Base-by-base conservation (phyloP, 495 filamentous ascomycete species). In the Glutinoglossum americanum region DNA sequence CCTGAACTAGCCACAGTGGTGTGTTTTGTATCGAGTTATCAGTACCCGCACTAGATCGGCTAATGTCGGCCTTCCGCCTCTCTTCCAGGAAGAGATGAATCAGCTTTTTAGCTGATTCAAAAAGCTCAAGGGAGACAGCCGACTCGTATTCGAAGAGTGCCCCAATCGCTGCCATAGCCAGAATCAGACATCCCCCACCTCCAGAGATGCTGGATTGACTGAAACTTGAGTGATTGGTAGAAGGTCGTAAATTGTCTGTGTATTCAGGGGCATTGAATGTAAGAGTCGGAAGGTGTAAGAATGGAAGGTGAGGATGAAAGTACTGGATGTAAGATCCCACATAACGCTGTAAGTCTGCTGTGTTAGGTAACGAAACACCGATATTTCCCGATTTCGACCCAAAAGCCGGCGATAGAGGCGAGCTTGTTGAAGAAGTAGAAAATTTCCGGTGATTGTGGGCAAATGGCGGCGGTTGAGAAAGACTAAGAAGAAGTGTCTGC, bases 1-100 rank as follows among this genome's bases (percentile, higher is more conserved):
- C 89, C 65, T 98, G 92, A n/a, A 98, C 87, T 28, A 98, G 76
- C 92, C 92, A 96, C 54, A 96, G 74, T 1, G 92, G 92, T 13
- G 88, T 95, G 39, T 80, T 79, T 62, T 92, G 84, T 47, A 82
- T 73, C 1, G 81, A 75, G 62, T 77, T 78, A 58, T 90, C 84
- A 57, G 77, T 74, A 23, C 74, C 67, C 25, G 77, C 68, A 62
- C 77, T 76, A 3, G 68, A 61, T 27, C 84, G 81, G 61, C 80
- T 82, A 60, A 93, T 80, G 67, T 93, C 89, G 30, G 85, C 86
- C 68, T 90, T 90, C 5, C 89, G 81, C 54, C 87, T 79, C 70
- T 95, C 92, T 69, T 98, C 93, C 39, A 98, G 76, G 68, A 94
- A 94, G 53, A 90, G 69, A 59, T 88, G 83, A 58, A 97, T 94